Evolutionary conservation across 306 rosid species (phyloP), one percentile per base, ranked within the genome.

Genomic region (Pachyrhizus erosus): DNA sequence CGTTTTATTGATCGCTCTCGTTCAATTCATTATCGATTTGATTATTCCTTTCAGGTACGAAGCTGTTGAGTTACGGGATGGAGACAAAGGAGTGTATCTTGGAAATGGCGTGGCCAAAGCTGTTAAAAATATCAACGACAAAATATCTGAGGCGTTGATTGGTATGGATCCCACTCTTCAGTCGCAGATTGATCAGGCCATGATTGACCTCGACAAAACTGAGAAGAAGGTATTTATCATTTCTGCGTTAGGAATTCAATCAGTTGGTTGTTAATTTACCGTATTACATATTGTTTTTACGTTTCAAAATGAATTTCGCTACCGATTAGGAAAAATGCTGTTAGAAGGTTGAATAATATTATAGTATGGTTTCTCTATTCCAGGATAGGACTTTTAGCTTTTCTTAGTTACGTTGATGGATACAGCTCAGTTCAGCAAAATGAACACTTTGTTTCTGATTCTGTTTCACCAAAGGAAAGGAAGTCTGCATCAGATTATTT

Each of bases 81-180:
- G 99, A 14, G 96, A 96, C 89, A 93, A 93, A 87, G 89, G 93
- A 23, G 77, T 64, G 24, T 96, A 93, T 89, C 94, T 96, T 40
- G 99, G 99, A 74, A 87, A 90, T 39, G 86, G 99, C 82, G 99
- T 96, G 29, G 86, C 78, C 33, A 92, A 86, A 84, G 99, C 98
- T 82, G 96, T 96, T 58, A 93, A 87, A 75, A 96, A 89, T 70
- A 90, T 96, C 46, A 96, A 93, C 69, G 99, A 93, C 62, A 93
- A 92, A 70, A 93, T 96, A 79, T 93, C 96, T 0, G 97, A 89
- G 86, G 98, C 98, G 11, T 86, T 96, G 82, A 70, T 92, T 67
- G 99, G 98, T 82, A 93, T 94, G 98, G 97, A 93, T 85, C 99
- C 99, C 39, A 92, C 88, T 2, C 94, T 92, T 72, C 99, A 96